Evolutionary conservation across 768 basidiomycete species (phyloP).

Genomic region (Psilocybe sp.): DNA sequence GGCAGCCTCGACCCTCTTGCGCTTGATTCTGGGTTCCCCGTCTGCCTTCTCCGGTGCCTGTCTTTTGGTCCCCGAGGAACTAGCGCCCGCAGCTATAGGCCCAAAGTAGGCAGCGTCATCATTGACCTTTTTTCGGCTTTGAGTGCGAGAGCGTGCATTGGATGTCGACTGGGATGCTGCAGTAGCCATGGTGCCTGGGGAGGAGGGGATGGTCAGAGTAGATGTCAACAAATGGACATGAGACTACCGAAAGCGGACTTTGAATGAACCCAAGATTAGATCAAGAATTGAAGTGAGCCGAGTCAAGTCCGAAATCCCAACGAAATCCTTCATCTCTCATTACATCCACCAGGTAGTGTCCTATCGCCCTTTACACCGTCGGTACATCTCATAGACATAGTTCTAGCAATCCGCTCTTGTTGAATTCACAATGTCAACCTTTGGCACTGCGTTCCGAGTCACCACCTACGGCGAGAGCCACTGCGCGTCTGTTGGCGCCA

Average conservation of each 20-base stretch:
- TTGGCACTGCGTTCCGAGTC: conserved; percentile 87
- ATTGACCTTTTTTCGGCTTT: conserved; percentile 58
- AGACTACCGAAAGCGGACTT: conserved; percentile 12
- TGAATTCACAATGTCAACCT: conserved; percentile 68
- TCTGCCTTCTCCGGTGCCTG: conserved; percentile 66
- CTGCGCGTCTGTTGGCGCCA: conserved; percentile 94
- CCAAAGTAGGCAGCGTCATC: conserved; percentile 74
- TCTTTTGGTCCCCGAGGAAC: conserved; percentile 52
- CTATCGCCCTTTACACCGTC: not conserved
- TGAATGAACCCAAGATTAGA: conserved; percentile 1
- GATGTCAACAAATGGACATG: conserved; percentile 3
- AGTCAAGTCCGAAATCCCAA: not conserved
- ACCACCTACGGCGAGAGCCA: conserved; percentile 99
- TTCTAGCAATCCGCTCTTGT: not conserved
- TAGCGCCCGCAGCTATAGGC: conserved; percentile 39
- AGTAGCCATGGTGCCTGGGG: conserved; percentile 29
- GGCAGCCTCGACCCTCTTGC: conserved; percentile 61
- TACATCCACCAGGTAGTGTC: not conserved
- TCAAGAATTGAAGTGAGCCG: conserved; percentile 14
- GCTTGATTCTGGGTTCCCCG: conserved; percentile 71
- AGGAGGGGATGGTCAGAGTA: conserved; percentile 10
- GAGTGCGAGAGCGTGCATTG: conserved; percentile 60
- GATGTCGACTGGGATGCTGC: conserved; percentile 30
- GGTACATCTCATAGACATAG: not conserved
- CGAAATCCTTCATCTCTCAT: not conserved